Evolutionary conservation across 257 asterid genomes (phyloP).

Genomic region (Asclepias syriaca): DNA sequence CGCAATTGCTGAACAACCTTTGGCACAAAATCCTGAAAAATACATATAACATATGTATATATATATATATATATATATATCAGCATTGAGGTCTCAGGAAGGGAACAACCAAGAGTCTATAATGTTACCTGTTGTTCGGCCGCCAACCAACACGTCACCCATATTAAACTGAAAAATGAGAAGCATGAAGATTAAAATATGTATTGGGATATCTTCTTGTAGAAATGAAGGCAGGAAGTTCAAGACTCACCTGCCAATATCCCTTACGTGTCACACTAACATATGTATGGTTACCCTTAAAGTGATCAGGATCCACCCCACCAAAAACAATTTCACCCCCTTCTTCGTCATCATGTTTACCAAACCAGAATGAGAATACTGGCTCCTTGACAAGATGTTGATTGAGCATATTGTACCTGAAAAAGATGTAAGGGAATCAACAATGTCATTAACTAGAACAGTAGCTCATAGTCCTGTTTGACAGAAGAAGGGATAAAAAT

Average conservation of each 20-base stretch:
- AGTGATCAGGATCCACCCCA: constrained; percentile 78
- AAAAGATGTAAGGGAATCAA: constrained; percentile 5
- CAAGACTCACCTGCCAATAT: constrained; percentile 73
- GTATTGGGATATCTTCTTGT: background rate
- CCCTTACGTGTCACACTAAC: constrained; percentile 82
- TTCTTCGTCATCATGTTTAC: constrained; percentile 48
- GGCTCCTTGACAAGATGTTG: constrained; percentile 68
- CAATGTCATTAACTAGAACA: background rate
- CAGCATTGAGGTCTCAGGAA: constrained; percentile 4
- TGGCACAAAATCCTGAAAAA: constrained; percentile 58
- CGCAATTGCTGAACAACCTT: constrained; percentile 88
- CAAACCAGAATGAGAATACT: constrained; percentile 84
- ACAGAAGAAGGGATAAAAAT: background rate
- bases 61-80: too few species aligned
- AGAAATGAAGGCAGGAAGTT: background rate
- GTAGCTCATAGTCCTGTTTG: background rate
- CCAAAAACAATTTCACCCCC: constrained; percentile 93
- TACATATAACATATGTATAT: background rate
- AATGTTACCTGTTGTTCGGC: constrained; percentile 64
- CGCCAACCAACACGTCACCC: constrained; percentile 77
- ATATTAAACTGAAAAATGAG: constrained; percentile 54
- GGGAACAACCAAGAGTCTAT: constrained; percentile 4
- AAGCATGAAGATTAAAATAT: constrained; percentile 8
- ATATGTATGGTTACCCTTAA: constrained; percentile 73
- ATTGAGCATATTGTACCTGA: constrained; percentile 77